Conservation (phyloP, 352 stramenopile genomes). For the Albugo laibachii region DNA sequence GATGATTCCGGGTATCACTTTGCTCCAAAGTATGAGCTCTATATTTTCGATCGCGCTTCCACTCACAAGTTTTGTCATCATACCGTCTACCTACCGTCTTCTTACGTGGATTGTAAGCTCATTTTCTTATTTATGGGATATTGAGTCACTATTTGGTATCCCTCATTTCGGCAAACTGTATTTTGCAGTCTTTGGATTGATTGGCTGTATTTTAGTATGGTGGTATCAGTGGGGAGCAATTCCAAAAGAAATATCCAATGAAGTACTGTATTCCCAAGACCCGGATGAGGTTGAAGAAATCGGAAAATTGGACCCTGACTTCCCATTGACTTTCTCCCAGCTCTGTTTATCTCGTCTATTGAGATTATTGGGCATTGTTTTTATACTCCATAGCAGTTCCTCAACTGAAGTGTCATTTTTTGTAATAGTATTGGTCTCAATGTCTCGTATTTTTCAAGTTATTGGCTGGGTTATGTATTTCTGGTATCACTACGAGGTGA, state of each 20-base stretch:
- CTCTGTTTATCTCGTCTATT: constrained; percentile 30
- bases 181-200: constrained; percentile 53
- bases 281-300: constrained; percentile 21
- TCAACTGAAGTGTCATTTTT: constrained; percentile 53
- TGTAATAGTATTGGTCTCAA: constrained; percentile 39
- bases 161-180: constrained; percentile 76
- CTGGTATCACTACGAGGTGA: constrained; percentile 65
- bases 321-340: constrained; percentile 43
- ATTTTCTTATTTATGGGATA: constrained; percentile 32
- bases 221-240: constrained; percentile 72
- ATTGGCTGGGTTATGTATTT: constrained; percentile 49
- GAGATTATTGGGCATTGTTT: constrained; percentile 31
- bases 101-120: constrained; percentile 20
- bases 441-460: constrained; percentile 55
- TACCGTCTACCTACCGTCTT: constrained; percentile 51
- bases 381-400: constrained; percentile 70
- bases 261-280: background rate
- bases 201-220: constrained; percentile 57
- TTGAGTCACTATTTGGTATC: constrained; percentile 46
- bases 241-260: constrained; percentile 10
- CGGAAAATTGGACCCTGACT: constrained; percentile 45
- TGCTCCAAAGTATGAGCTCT: constrained; percentile 46
- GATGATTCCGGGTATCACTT: constrained; percentile 42
- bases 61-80: constrained; percentile 53
- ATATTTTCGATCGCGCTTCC: constrained; percentile 50